A percentile compares a stretch with the other conserved stretches of the same genome.
phyloP scores from a whole-genome alignment of 805 yeast genomes.

The Suhomyces vadensis region DNA sequence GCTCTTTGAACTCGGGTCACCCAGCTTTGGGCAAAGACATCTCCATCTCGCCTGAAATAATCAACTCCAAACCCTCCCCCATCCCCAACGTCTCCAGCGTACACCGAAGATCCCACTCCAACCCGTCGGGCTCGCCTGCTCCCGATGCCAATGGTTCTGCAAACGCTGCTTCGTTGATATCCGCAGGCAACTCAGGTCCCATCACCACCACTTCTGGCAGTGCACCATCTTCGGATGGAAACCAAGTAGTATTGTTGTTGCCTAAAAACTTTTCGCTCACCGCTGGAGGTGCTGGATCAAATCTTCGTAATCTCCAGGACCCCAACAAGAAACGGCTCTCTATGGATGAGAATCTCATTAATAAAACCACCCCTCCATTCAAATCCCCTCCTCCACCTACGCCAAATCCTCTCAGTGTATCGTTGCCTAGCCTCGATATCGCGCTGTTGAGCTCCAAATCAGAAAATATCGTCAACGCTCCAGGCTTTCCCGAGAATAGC shows the following conservation, averaged over 20 bases:
- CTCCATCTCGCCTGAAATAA: slow-evolving; percentile 26
- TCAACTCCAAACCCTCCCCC: slow-evolving; percentile 19
- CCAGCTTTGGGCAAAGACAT: slow-evolving; percentile 20
- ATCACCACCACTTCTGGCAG: slow-evolving; percentile 10
- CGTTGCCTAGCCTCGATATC: not conserved
- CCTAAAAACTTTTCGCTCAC: slow-evolving; percentile 48
- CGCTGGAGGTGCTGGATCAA: slow-evolving; percentile 13
- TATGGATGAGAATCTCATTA: slow-evolving; percentile 21
- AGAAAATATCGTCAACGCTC: not conserved
- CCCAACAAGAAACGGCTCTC: slow-evolving; percentile 28
- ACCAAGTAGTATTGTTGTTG: slow-evolving; percentile 49
- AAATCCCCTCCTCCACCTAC: slow-evolving; percentile 7
- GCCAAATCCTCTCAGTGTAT: not conserved
- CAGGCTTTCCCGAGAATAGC: not conserved
- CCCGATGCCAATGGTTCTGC: slow-evolving; percentile 7
- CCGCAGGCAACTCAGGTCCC: slow-evolving; percentile 1
- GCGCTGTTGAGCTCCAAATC: not conserved
- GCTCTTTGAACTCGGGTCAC: not conserved
- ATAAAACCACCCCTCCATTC: slow-evolving; percentile 1
- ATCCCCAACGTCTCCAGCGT: slow-evolving; percentile 13
- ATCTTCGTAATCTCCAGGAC: slow-evolving; percentile 2
- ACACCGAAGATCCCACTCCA: slow-evolving; percentile 36
- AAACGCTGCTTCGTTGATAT: slow-evolving; percentile 3
- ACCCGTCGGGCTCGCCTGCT: slow-evolving; percentile 30
- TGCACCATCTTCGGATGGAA: slow-evolving; percentile 7